A percentile compares a stretch with the other conserved stretches of the same genome.
Conservation (phyloP, 2,329 filamentous ascomycete genomes). For the Coleophoma cylindrospora region DNA sequence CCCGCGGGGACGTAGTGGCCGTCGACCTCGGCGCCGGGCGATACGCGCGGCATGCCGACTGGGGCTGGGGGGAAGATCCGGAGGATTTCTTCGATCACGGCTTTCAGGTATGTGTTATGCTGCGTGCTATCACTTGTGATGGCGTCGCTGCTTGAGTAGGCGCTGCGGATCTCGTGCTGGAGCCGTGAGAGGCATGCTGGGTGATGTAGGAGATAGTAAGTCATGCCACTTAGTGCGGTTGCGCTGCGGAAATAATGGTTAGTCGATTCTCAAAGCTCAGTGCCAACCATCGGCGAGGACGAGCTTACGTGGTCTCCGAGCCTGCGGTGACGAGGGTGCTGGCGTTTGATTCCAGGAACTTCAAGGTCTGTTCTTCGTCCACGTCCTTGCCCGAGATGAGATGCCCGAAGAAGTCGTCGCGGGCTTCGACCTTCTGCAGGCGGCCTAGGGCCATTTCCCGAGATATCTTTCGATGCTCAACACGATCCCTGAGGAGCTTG, state of each 20-base stretch:
- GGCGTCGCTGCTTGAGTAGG: not conserved
- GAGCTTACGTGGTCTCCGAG: not conserved
- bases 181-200: not conserved
- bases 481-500: not conserved
- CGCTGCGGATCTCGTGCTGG: not conserved
- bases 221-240: not conserved
- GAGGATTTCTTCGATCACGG: slow-evolving; percentile 3
- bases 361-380: not conserved
- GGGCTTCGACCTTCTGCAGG: not conserved
- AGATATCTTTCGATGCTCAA: not conserved
- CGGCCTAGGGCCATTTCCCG: not conserved
- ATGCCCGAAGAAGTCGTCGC: not conserved
- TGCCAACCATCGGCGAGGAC: no score
- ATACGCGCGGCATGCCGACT: not conserved
- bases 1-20: not conserved
- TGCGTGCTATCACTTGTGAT: not conserved
- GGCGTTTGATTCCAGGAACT: not conserved
- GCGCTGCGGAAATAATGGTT: not conserved
- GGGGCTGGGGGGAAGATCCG: slow-evolving; percentile 1
- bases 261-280: no score
- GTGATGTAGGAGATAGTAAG: not conserved
- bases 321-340: not conserved
- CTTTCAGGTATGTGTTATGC: not conserved
- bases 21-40: slow-evolving; percentile 1
- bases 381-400: not conserved